phyloP scores from a whole-genome alignment of 192 early-diverging fungal species.

The Radiomyces spectabilis region DNA sequence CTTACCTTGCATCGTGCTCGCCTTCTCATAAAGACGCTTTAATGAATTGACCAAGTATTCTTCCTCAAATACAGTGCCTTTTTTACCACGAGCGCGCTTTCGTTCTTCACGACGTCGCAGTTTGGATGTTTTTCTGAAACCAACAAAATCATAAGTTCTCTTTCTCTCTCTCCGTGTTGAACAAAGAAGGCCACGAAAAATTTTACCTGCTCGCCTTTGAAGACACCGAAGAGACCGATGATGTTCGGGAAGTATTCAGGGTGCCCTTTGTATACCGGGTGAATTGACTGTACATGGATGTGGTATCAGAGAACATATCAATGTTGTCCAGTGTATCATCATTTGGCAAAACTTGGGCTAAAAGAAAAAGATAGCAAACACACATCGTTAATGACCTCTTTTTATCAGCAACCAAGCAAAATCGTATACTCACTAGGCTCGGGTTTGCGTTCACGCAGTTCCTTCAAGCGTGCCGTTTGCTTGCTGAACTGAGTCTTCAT shows the following conservation, averaged over 20 bases:
- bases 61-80: constrained; percentile 86
- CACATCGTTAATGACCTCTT: not conserved
- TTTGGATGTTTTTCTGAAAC: constrained; percentile 58
- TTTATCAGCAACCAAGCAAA: not conserved
- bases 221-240: constrained; percentile 53
- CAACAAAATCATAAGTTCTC: not conserved
- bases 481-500: constrained; percentile 57
- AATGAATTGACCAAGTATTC: constrained; percentile 77
- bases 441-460: constrained; percentile 48
- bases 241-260: too few species aligned
- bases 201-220: constrained; percentile 15
- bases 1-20: constrained; percentile 50
- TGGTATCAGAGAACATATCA: constrained; percentile 93
- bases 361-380: not conserved
- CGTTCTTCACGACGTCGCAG: constrained; percentile 63
- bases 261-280: constrained; percentile 83
- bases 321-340: constrained; percentile 74
- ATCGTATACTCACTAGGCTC: constrained; percentile 31
- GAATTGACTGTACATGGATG: constrained; percentile 85
- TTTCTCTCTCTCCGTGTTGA: constrained; percentile 16
- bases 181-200: constrained; percentile 50
- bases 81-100: constrained; percentile 81
- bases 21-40: constrained; percentile 47
- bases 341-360: constrained; percentile 20
- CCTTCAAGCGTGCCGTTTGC: constrained; percentile 47